Evolutionary conservation across 2,329 filamentous ascomycete genomes (phyloP).

Genomic region (Fusarium sp.): DNA sequence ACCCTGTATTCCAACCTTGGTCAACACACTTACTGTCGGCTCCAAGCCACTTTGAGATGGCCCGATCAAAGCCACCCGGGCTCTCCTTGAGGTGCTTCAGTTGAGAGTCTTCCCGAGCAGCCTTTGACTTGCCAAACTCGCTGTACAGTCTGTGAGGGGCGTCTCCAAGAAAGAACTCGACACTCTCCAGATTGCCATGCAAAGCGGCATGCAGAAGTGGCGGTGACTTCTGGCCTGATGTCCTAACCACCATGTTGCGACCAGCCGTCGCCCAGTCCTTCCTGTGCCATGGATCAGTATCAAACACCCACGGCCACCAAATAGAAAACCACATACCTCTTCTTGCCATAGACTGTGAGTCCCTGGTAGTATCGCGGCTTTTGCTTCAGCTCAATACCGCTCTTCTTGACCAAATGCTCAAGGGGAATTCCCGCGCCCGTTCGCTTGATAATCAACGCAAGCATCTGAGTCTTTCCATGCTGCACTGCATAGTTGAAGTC

Average conservation of each 20-base stretch:
- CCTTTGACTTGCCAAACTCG: constrained; percentile 72
- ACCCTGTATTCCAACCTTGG: background rate
- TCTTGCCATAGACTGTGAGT: constrained; percentile 79
- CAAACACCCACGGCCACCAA: background rate
- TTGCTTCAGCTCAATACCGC: constrained; percentile 70
- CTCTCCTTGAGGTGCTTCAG: constrained; percentile 71
- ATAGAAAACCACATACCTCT: constrained; percentile 56
- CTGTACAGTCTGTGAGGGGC: constrained; percentile 75
- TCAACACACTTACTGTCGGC: constrained; percentile 64
- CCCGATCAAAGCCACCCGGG: constrained; percentile 72
- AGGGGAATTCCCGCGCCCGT: constrained; percentile 78
- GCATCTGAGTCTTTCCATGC: constrained; percentile 64
- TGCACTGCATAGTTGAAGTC: constrained; percentile 60
- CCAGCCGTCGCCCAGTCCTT: constrained; percentile 79
- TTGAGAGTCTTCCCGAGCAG: constrained; percentile 70
- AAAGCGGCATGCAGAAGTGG: constrained; percentile 72
- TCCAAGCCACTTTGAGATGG: constrained; percentile 72
- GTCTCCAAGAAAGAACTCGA: constrained; percentile 84
- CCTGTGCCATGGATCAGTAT: constrained; percentile 44
- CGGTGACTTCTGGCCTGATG: constrained; percentile 59
- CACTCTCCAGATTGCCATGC: constrained; percentile 70
- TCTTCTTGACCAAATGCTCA: constrained; percentile 73
- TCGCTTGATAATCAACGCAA: constrained; percentile 73
- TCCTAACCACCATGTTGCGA: constrained; percentile 56
- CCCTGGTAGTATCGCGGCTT: constrained; percentile 83